A percentile compares a stretch with the other conserved stretches of the same genome.
These are phyloP conservation scores for Aspergillus awamori DNA, from an alignment of 2,329 filamentous ascomycete species.

Conservation along the genomic window DNA sequence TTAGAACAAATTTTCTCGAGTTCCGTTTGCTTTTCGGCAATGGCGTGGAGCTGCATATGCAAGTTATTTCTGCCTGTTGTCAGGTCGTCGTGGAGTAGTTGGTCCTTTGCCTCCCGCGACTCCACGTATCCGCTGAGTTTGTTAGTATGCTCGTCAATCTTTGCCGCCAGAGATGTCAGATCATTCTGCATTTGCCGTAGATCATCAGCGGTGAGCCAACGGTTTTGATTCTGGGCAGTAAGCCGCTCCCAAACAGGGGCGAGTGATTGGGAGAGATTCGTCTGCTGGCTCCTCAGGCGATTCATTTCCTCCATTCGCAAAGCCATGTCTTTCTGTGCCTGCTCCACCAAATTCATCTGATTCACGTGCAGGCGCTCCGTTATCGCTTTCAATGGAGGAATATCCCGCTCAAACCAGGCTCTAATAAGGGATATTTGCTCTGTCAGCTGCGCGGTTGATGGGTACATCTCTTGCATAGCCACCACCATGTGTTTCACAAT, in stretches of 20 bases:
- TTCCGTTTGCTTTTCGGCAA: not conserved
- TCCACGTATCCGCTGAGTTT: conserved; percentile 1
- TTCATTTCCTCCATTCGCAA: conserved; percentile 9
- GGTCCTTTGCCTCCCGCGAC: conserved; percentile 6
- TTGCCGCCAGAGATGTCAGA: conserved; percentile 10
- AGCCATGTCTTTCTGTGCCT: conserved; percentile 11
- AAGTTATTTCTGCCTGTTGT: conserved; percentile 1
- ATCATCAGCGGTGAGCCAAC: conserved; percentile 12
- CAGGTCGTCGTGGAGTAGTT: conserved; percentile 15
- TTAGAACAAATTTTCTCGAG: not conserved
- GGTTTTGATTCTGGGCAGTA: not conserved
- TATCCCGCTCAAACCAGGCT: conserved; percentile 15
- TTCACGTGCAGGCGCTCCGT: conserved; percentile 13
- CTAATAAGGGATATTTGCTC: conserved; percentile 26
- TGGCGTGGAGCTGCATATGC: conserved; percentile 6
- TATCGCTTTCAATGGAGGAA: conserved; percentile 2
- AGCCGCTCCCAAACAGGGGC: conserved; percentile 6
- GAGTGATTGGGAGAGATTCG: conserved; percentile 10
- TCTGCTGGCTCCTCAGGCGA: conserved; percentile 6
- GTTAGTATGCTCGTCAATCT: conserved; percentile 8
- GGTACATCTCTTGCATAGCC: conserved; percentile 41
- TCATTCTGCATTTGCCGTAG: conserved; percentile 11
- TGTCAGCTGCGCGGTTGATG: conserved; percentile 29
- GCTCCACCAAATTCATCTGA: not conserved
- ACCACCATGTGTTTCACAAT: conserved; percentile 39